A percentile compares a stretch with the other conserved stretches of the same genome.
phyloP scores from a whole-genome alignment of 768 basidiomycete genomes.

The Sporobolomyces phaffii region DNA sequence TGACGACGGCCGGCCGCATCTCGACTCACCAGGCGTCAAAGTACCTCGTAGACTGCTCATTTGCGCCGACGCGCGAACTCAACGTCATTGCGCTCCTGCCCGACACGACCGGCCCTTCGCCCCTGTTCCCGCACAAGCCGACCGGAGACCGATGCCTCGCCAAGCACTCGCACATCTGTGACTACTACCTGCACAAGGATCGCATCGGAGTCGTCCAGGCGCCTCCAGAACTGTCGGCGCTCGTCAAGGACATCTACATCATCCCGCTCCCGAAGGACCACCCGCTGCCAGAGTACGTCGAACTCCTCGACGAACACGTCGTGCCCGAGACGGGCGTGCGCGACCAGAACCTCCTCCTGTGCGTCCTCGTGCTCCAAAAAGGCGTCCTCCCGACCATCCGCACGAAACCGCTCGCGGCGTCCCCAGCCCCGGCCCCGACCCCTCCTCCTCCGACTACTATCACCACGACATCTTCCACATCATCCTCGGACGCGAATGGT shows the following conservation, averaged over 20 bases:
- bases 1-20: constrained; percentile 79
- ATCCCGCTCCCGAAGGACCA: constrained; percentile 64
- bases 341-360: constrained; percentile 63
- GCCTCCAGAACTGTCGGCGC: constrained; percentile 49
- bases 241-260: constrained; percentile 80
- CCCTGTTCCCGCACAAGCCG: constrained; percentile 28
- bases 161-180: constrained; percentile 34
- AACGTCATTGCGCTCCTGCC: constrained; percentile 70
- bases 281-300: constrained; percentile 74
- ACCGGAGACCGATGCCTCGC: constrained; percentile 14
- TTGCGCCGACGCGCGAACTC: constrained; percentile 72
- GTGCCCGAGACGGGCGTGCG: constrained; percentile 58
- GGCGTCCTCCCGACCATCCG: constrained; percentile 44
- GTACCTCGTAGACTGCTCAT: constrained; percentile 69
- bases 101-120: constrained; percentile 51
- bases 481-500: neutral
- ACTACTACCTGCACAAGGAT: constrained; percentile 31
- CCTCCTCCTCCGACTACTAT: neutral
- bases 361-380: constrained; percentile 77
- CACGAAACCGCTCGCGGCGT: neutral
- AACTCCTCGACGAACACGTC: constrained; percentile 68
- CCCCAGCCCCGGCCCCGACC: neutral
- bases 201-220: constrained; percentile 39
- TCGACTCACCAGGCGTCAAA: constrained; percentile 66
- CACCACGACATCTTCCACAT: too few species aligned